A percentile compares a stretch with the other conserved stretches of the same genome.
Conservation (phyloP, 78 protist genomes). For the Anaeramoeba flamelloides region DNA sequence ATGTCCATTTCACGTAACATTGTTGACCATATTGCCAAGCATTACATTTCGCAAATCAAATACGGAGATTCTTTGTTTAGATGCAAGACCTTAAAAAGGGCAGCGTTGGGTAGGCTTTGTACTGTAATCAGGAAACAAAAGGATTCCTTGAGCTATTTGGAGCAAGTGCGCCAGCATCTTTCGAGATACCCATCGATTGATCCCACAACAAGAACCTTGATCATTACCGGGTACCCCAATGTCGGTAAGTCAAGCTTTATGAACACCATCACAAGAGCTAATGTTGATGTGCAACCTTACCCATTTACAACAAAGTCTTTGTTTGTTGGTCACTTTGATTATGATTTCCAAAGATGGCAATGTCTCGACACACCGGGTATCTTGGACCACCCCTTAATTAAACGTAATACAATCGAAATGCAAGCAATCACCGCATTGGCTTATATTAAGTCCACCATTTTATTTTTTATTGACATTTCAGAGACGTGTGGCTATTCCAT, state of each 20-base stretch:
- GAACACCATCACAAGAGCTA: conserved; percentile 90
- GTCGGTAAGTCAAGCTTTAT: conserved; percentile 94
- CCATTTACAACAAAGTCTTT: conserved; percentile 99
- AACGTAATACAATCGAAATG: conserved; percentile 98
- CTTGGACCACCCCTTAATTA: conserved; percentile 89
- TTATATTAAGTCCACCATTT: conserved; percentile 71
- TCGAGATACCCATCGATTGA: conserved; percentile 94
- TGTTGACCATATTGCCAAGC: conserved; percentile 74
- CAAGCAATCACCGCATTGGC: conserved; percentile 98
- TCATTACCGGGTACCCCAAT: conserved; percentile 93
- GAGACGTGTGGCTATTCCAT: conserved; percentile 86
- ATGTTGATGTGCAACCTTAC: conserved; percentile 98
- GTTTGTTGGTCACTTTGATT: conserved; percentile 94
- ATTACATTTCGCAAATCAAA: conserved; percentile 83
- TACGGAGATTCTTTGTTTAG: conserved; percentile 94
- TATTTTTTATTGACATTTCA: conserved; percentile 83
- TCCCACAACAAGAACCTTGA: conserved; percentile 89
- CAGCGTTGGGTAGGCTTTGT: conserved; percentile 91
- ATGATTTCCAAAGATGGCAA: conserved; percentile 83
- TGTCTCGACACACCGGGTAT: conserved; percentile 98
- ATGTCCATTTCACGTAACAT: conserved; percentile 50
- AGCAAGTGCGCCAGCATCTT: conserved; percentile 96
- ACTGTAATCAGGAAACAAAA: conserved; percentile 28
- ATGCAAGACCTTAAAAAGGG: conserved; percentile 96
- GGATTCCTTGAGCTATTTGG: conserved; percentile 74